Percentiles rank a stretch among this genome's conserved stretches.
These are phyloP conservation scores for Articulospora tetracladia DNA, from an alignment of 495 filamentous ascomycete species.

Conservation along the genomic window DNA sequence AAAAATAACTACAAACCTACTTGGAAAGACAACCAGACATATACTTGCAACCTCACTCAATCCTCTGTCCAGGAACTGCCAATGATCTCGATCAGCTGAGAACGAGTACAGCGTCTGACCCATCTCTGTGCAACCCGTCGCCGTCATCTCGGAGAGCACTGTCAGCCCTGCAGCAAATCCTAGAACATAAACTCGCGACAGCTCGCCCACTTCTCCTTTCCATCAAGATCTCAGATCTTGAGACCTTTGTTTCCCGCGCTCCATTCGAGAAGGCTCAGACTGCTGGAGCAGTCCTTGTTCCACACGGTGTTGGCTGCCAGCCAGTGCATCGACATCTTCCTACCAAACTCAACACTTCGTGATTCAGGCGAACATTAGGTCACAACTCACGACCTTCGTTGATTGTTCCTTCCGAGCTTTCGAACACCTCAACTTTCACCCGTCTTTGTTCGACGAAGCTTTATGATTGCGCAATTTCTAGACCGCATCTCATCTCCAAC, in stretches of 20 bases:
- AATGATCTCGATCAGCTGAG: constrained; percentile 2
- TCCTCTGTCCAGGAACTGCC: neutral
- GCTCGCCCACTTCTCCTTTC: neutral
- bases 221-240: constrained; percentile 2
- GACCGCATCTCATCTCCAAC: neutral
- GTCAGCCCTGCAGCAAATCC: neutral
- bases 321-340: neutral
- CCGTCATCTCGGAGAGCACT: neutral
- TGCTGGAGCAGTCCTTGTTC: neutral
- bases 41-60: constrained; percentile 6
- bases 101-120: constrained; percentile 13
- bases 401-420: neutral
- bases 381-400: neutral
- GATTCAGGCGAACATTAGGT: neutral
- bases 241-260: neutral
- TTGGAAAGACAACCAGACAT: neutral
- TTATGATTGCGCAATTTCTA: constrained; percentile 25
- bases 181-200: neutral
- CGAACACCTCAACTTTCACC: neutral
- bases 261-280: neutral
- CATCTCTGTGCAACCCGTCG: constrained; percentile 3
- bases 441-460: neutral
- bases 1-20: constrained; percentile 12
- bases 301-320: neutral
- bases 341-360: neutral